Conservation (phyloP, 1,284 basidiomycete species). For the Ceratobasidium sp. region DNA sequence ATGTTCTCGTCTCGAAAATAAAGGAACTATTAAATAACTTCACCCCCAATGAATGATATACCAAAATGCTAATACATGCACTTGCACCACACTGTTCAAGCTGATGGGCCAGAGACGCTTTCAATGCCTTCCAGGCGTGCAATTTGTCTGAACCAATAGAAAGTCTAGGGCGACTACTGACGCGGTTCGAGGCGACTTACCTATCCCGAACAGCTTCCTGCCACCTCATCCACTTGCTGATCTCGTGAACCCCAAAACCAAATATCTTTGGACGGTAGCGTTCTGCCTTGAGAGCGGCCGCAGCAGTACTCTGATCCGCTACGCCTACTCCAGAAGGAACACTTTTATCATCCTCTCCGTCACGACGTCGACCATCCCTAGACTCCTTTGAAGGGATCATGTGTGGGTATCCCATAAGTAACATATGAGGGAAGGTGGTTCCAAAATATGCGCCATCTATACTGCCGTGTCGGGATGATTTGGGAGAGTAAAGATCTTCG, state of each 20-base stretch:
- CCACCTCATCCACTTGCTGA: conserved; percentile 91
- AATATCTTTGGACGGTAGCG: conserved; percentile 90
- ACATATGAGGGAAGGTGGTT: conserved; percentile 92
- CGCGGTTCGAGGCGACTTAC: conserved; percentile 53
- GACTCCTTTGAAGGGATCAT: conserved; percentile 84
- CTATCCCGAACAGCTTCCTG: conserved; percentile 86
- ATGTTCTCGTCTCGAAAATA: conserved; percentile 9
- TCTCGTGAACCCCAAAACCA: conserved; percentile 92
- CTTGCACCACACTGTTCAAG: not conserved
- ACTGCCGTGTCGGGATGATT: conserved; percentile 90
- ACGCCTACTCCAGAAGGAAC: conserved; percentile 57
- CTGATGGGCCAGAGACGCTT: conserved; percentile 32
- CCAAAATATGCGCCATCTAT: conserved; percentile 98
- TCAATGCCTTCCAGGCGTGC: conserved; percentile 39
- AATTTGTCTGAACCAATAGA: conserved; percentile 38
- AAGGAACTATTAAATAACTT: conserved; percentile 33
- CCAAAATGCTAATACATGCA: conserved; percentile 2
- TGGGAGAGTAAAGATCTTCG: conserved; percentile 96
- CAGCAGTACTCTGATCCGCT: conserved; percentile 73
- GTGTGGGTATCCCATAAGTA: conserved; percentile 93
- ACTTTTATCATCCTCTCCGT: conserved; percentile 57
- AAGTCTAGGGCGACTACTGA: not conserved
- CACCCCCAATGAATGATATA: not conserved
- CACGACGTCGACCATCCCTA: conserved; percentile 39
- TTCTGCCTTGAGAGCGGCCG: conserved; percentile 84